Evolutionary conservation across 805 yeast species (phyloP).

Genomic region (Kodamaea jinghongensis): DNA sequence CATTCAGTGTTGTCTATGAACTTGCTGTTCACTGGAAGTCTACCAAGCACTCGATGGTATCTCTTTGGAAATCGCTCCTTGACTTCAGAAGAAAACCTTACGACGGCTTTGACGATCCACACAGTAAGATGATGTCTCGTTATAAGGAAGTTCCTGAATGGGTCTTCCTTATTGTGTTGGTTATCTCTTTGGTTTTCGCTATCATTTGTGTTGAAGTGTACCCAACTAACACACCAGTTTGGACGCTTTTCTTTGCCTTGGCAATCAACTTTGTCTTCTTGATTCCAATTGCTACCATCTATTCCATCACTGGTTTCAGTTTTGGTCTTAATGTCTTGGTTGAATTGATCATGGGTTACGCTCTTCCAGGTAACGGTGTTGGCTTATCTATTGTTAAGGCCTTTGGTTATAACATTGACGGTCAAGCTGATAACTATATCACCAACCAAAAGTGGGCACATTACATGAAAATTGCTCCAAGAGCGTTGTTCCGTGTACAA

Average conservation of each 20-base stretch:
- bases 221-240: constrained; percentile 35
- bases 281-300: constrained; percentile 29
- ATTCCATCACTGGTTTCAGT: constrained; percentile 29
- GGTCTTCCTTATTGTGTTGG: constrained; percentile 24
- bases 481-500: constrained; percentile 25
- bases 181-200: constrained; percentile 28
- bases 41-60: constrained; percentile 15
- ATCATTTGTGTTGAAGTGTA: constrained; percentile 29
- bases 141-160: constrained; percentile 38
- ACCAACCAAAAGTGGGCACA: constrained; percentile 39
- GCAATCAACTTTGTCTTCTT: constrained; percentile 33
- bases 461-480: constrained; percentile 23
- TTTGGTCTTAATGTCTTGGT: constrained; percentile 37
- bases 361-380: constrained; percentile 35
- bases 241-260: constrained; percentile 35
- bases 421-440: constrained; percentile 30
- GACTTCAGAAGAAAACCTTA: constrained; percentile 23
- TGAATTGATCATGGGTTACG: constrained; percentile 38
- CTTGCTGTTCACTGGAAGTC: constrained; percentile 14
- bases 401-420: constrained; percentile 48
- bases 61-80: constrained; percentile 14
- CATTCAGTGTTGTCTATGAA: constrained; percentile 24
- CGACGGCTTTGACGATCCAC: constrained; percentile 34
- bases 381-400: constrained; percentile 52
- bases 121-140: constrained; percentile 29